Evolutionary conservation across 164 flowering plant genomes (phyloP).

Genomic region (Chloranthus sessilifolius): DNA sequence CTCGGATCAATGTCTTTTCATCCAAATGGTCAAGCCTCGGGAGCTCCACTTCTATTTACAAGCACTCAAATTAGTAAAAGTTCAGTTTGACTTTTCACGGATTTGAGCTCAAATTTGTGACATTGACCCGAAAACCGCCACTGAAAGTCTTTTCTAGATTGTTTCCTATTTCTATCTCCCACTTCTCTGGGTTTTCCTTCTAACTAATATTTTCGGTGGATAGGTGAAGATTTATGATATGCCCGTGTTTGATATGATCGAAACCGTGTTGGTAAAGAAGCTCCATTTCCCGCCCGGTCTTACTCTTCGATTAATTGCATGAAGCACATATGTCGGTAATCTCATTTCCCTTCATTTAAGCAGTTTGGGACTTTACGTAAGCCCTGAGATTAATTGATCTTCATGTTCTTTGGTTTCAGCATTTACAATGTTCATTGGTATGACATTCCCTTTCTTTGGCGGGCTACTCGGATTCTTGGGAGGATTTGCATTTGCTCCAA

Average conservation of each 20-base stretch:
- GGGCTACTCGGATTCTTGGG: conserved; percentile 10
- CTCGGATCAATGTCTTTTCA: too few relatives aligned
- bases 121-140: too few relatives aligned
- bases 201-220: not conserved
- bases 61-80: too few relatives aligned
- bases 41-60: too few relatives aligned
- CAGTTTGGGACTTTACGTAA: not conserved
- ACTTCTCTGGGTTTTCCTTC: too few relatives aligned
- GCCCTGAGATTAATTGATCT: not conserved
- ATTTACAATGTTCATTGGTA: conserved; percentile 7
- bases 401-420: conserved; percentile 1
- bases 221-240: conserved; percentile 42
- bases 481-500: conserved; percentile 10
- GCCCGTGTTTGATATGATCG: conserved; percentile 70
- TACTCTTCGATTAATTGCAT: conserved; percentile 40
- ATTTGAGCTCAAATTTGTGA: too few relatives aligned
- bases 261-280: conserved; percentile 41
- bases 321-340: conserved; percentile 51
- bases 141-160: too few relatives aligned
- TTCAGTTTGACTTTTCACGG: too few relatives aligned
- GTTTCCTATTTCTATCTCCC: too few relatives aligned
- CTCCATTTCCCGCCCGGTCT: conserved; percentile 34
- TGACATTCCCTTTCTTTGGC: conserved; percentile 10
- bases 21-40: too few relatives aligned
- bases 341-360: not conserved